Evolutionary conservation across 441 rosid species (phyloP), one percentile per base, ranked within the genome.

Genomic region (Populus tomentosa): DNA sequence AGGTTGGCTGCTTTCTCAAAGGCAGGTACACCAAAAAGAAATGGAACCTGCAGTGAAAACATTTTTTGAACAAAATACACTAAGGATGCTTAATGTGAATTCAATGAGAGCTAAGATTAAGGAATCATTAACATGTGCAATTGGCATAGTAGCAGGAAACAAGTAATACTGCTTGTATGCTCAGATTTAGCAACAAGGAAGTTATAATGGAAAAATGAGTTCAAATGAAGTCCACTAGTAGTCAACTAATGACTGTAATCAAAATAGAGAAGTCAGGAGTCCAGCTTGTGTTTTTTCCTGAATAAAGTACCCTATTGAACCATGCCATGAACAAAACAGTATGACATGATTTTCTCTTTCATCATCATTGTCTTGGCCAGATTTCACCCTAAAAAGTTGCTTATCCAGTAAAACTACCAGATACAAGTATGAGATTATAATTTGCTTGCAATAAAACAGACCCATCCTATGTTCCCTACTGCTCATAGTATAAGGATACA

Each of bases 1-100:
- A 85, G 87, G 82, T 82, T 83, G 66, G 99, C 99, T 81, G 85
- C 87, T 85, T 88, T 92, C 88, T 96, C 99, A 50, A 96, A 79
- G 82, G 97, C 97, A 78, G 93, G 53, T 53, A 94, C 86, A 61
- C 99, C 99, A 84, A 96, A 94, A 79, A 96, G 99, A 87, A 96
- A 96, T 14, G 99, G 99, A 42, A 96, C 99, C 98, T 96, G 86
- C 78, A 87, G 61, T 40, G 67, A 40, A 79, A 4, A 67, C 63
- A 73, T 63, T 63, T 71, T 79, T 78, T 9, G 72, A 64, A 63
- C 64, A 26, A 20, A 70, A 36, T 23, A 56, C 69, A 59, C 28
- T 30, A 65, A 10, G 65, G 21, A 40, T 77, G 76, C 21, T 73
- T 74, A 61, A 68, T 38, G 10, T 2, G 18, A 13, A 32, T 40